Evolutionary conservation across 352 stramenopile species (phyloP), one percentile per base, ranked within the genome.

Genomic region (Globisporangium irregulare): DNA sequence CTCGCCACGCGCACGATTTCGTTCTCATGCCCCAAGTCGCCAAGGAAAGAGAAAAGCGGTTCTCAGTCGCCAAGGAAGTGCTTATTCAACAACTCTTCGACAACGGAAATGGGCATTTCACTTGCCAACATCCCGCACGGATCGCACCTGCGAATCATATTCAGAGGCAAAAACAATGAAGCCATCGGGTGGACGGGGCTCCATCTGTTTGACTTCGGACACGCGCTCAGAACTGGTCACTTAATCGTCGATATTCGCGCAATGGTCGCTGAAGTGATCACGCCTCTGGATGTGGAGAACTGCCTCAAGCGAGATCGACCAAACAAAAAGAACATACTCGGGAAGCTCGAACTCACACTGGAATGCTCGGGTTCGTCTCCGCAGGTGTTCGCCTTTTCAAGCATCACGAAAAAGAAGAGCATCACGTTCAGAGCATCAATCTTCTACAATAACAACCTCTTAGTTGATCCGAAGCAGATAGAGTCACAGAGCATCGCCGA

Each of bases 181-280:
- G 24, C 72, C 0, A 59, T 78, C 51, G 86, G 72, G 20, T 96
- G 89, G 89, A 86, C 75, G 15, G 89, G 86, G 3, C 53, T 92
- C 10, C 82, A 94, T 25, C 66, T 95, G 9, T 94, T 96, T 32
- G 86, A 94, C 56, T 96, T 95, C 68, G 82, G 88, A 2, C 87
- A 96, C 50, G 79, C 72, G 0, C 66, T 96, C 53, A 73, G 86
- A 36, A 82, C 67, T 20, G 87, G 87, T 14, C 73, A 75, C 2
- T 67, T 81, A 4, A 48, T 69, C 0, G 64, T 94, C 43, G 81
- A 92, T 57, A 48, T 67, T 15, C 53, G 60, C 0, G 46, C 61
- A 7, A 63, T 64, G 50, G 25, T 18, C 8, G 34, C 43, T 29
- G 66, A 43, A 20, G 77, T 96, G 5, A 76, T 87, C 14, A 93